A percentile compares a stretch with the other conserved stretches of the same genome.
These are phyloP conservation scores for Leccinum laetum DNA, from an alignment of 1,284 basidiomycete genomes.

Conservation along the genomic window DNA sequence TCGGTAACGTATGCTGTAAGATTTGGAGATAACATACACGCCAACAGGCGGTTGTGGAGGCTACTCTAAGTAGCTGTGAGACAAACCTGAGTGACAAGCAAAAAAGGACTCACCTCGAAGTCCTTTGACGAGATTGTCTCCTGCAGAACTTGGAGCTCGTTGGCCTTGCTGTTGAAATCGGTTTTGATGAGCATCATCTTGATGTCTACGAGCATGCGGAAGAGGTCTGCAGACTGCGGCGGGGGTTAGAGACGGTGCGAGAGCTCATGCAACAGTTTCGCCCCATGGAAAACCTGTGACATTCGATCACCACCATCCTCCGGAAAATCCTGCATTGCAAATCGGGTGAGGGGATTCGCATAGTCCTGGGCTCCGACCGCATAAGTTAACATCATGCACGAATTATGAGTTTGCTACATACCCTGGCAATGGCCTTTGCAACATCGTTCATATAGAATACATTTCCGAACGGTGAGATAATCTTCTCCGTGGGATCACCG, in stretches of 20 bases:
- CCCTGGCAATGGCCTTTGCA: conserved; percentile 1
- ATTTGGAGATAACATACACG: not conserved
- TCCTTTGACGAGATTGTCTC: not conserved
- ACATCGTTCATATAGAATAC: conserved; percentile 15
- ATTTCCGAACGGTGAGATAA: not conserved
- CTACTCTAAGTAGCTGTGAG: not conserved
- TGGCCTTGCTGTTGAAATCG: not conserved
- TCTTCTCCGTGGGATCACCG: conserved; percentile 1
- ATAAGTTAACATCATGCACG: not conserved
- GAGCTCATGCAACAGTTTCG: conserved; percentile 24
- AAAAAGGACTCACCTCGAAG: not conserved
- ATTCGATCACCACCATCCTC: conserved; percentile 17
- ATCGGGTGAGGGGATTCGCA: conserved; percentile 24
- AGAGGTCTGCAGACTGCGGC: not conserved
- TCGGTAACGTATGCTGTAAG: not conserved
- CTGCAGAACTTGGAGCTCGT: not conserved
- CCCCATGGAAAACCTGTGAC: conserved; percentile 24
- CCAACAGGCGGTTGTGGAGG: not conserved
- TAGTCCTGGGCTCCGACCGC: conserved; percentile 25
- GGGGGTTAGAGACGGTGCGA: not conserved
- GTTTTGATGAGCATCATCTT: not conserved
- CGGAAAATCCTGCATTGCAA: conserved; percentile 26
- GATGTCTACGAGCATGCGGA: not conserved
- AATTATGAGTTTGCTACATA: not conserved
- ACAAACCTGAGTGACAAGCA: not conserved